Conservation (phyloP, 768 basidiomycete species). For the Kwoniella sp. region DNA sequence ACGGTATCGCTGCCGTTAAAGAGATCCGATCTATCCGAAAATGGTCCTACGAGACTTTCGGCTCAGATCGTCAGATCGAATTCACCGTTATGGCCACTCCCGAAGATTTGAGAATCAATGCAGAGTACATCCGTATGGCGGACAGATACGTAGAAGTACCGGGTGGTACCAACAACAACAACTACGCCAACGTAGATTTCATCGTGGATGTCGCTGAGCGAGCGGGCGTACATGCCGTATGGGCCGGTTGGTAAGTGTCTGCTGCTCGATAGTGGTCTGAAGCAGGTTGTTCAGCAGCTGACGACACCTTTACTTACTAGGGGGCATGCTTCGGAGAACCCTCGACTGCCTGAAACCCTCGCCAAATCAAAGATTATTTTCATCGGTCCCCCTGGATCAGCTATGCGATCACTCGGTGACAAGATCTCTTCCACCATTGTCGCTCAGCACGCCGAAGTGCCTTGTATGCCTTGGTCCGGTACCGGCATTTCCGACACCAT, state of each 20-base stretch:
- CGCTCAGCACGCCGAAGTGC: conserved; percentile 92
- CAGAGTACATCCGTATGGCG: conserved; percentile 99
- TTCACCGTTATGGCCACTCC: conserved; percentile 99
- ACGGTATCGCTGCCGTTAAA: conserved; percentile 98
- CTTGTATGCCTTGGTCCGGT: conserved; percentile 99
- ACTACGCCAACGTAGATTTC: conserved; percentile 98
- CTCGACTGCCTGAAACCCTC: conserved; percentile 89
- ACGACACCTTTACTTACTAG: conserved; percentile 37
- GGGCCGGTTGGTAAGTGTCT: conserved; percentile 83
- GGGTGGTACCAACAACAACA: conserved; percentile 97
- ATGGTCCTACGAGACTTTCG: conserved; percentile 99
- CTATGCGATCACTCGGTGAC: conserved; percentile 98
- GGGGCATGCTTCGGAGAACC: conserved; percentile 99
- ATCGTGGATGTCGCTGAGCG: conserved; percentile 98
- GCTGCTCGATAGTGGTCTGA: neutral
- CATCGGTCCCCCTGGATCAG: conserved; percentile 97
- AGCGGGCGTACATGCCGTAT: conserved; percentile 95
- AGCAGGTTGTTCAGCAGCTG: neutral
- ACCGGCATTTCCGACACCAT: conserved; percentile 85
- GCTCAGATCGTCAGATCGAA: conserved; percentile 90
- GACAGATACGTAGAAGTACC: conserved; percentile 99
- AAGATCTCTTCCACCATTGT: conserved; percentile 99
- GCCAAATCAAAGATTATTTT: conserved; percentile 94
- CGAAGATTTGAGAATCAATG: conserved; percentile 92
- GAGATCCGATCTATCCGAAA: conserved; percentile 98